These are phyloP conservation scores for Penicillium subrubescens DNA, from an alignment of 495 filamentous ascomycete genomes.

Conservation along the genomic window DNA sequence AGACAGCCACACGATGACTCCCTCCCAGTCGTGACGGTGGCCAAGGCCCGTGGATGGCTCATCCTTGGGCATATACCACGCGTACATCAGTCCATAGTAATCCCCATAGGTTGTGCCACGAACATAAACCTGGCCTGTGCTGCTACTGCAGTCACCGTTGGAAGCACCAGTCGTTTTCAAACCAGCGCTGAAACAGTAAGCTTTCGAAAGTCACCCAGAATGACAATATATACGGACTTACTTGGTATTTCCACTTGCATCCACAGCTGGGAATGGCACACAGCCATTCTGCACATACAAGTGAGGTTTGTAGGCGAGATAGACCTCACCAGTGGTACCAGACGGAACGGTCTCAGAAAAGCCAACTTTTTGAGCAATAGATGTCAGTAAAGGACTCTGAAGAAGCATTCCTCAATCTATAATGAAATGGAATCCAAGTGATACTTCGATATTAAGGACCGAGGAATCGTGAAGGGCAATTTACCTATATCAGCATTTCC, in stretches of 20 bases:
- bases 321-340: slow-evolving; percentile 42
- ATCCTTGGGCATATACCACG: slow-evolving; percentile 57
- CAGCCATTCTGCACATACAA: slow-evolving; percentile 55
- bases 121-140: slow-evolving; percentile 55
- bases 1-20: slow-evolving; percentile 50
- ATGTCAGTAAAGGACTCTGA: not conserved
- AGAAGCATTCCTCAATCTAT: not conserved
- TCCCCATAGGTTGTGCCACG: slow-evolving; percentile 31
- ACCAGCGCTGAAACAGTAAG: slow-evolving; percentile 35
- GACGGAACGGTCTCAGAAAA: slow-evolving; percentile 50
- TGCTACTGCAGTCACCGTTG: slow-evolving; percentile 44
- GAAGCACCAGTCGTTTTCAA: slow-evolving; percentile 38
- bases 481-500: slow-evolving; percentile 38
- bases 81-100: slow-evolving; percentile 54
- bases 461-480: not conserved
- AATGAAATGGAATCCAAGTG: not conserved
- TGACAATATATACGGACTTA: slow-evolving; percentile 20
- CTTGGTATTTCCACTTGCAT: slow-evolving; percentile 51
- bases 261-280: slow-evolving; percentile 57
- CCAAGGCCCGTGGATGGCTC: slow-evolving; percentile 43
- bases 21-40: slow-evolving; percentile 57
- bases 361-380: slow-evolving; percentile 28
- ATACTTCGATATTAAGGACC: not conserved
- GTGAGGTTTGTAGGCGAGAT: slow-evolving; percentile 52
- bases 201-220: not conserved